phyloP scores from a whole-genome alignment of 139 green algal genomes.

The Chlamydomonas incerta region DNA sequence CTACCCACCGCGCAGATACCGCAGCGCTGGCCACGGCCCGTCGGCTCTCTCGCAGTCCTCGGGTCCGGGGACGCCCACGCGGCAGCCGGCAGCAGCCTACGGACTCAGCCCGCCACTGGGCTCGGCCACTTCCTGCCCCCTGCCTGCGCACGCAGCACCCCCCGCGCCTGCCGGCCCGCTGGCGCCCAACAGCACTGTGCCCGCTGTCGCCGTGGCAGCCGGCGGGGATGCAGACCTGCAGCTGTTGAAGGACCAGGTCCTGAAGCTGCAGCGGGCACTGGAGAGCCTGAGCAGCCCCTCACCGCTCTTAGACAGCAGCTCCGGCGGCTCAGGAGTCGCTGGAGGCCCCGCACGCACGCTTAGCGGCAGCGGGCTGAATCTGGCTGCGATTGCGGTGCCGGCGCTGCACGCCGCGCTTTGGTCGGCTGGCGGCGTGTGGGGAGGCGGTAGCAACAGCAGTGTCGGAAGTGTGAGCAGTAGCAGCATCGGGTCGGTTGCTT shows the following conservation, averaged over 20 bases:
- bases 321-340: neutral
- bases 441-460: neutral
- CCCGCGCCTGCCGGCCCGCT: no score
- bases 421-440: neutral
- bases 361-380: neutral
- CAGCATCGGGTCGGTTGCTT: neutral
- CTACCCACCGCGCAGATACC: no score
- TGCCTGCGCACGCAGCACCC: no score
- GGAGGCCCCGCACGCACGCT: neutral
- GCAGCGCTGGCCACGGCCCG: no score
- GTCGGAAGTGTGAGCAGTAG: neutral
- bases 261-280: slow-evolving; percentile 25
- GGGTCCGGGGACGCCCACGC: no score
- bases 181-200: no score
- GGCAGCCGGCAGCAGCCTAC: no score
- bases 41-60: no score
- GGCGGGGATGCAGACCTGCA: neutral
- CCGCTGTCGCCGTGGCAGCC: no score
- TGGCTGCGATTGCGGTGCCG: neutral
- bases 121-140: no score
- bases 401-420: slow-evolving; percentile 7
- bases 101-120: no score
- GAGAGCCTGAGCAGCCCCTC: neutral
- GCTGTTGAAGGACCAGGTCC: slow-evolving; percentile 25
- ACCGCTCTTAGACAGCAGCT: neutral